phyloP scores from a whole-genome alignment of 139 green algal species.

The Medakamo hakoo region DNA sequence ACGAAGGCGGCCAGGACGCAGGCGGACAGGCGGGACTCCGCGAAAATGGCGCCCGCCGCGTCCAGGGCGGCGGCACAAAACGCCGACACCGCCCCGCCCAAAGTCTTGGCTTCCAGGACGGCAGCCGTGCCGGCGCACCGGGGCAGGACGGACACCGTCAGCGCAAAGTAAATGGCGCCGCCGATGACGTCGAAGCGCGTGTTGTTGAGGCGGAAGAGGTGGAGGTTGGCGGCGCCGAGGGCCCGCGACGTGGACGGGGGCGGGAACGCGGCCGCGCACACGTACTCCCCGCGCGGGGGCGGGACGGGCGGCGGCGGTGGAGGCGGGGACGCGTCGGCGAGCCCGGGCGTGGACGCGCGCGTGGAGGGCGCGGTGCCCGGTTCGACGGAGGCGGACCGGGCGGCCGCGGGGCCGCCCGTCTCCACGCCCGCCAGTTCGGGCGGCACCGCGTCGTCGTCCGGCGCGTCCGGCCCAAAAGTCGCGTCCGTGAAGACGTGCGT shows the following conservation, averaged over 20 bases:
- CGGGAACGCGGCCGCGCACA: conserved; percentile 36
- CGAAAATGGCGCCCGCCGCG: conserved; percentile 27
- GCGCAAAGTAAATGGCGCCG: conserved; percentile 65
- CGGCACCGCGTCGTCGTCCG: too few relatives aligned
- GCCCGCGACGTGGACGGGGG: conserved; percentile 17
- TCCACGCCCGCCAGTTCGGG: too few relatives aligned
- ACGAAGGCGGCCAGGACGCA: conserved; percentile 22
- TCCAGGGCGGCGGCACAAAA: conserved; percentile 11
- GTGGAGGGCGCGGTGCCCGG: too few relatives aligned
- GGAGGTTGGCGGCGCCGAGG: conserved; percentile 56
- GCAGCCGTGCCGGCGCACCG: conserved; percentile 32
- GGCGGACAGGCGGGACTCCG: conserved; percentile 38
- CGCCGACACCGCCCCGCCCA: conserved; percentile 5
- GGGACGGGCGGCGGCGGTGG: not conserved
- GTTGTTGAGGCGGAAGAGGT: conserved; percentile 47
- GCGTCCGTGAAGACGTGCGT: conserved; percentile 65
- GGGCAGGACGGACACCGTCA: conserved; percentile 65
- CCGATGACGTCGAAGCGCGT: conserved; percentile 72
- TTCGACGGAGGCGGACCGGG: too few relatives aligned
- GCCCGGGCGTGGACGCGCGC: too few relatives aligned
- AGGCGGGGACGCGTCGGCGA: too few relatives aligned
- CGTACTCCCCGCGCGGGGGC: conserved; percentile 37
- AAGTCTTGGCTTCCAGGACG: conserved; percentile 29
- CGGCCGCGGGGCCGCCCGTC: too few relatives aligned
- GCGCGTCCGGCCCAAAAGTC: conserved; percentile 31